Conservation (phyloP, 306 rosid species). For the Citrullus amarus region DNA sequence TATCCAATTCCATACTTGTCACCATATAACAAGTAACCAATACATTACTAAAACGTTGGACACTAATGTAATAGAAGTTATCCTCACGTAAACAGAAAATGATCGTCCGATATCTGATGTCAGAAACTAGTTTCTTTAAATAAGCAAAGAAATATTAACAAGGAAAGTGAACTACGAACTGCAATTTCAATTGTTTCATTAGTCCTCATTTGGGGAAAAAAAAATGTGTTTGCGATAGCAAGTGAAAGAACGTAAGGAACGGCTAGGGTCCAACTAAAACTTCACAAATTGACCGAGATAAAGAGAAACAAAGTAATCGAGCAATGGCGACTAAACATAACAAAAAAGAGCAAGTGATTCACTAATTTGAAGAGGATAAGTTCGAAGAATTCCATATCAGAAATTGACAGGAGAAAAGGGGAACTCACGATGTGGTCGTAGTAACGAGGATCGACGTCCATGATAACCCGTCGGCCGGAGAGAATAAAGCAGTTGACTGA, state of each 20-base stretch:
- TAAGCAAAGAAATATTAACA: neutral
- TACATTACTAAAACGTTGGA: neutral
- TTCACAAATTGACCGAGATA: neutral
- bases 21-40: neutral
- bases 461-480: constrained; percentile 15
- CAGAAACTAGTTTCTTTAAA: neutral
- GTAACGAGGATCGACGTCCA: constrained; percentile 82
- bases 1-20: neutral
- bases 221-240: neutral
- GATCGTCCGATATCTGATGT: neutral
- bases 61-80: neutral
- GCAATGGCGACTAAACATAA: neutral
- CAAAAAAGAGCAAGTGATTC: neutral
- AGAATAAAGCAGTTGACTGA: neutral
- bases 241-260: neutral
- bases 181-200: neutral
- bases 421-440: constrained; percentile 54
- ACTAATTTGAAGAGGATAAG: neutral
- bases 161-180: neutral
- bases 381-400: neutral
- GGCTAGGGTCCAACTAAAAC: neutral
- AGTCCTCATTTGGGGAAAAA: neutral
- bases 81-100: neutral
- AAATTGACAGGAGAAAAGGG: neutral
- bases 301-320: neutral